These are phyloP conservation scores for Esteya vermicola DNA, from an alignment of 2,329 filamentous ascomycete genomes.

Conservation along the genomic window DNA sequence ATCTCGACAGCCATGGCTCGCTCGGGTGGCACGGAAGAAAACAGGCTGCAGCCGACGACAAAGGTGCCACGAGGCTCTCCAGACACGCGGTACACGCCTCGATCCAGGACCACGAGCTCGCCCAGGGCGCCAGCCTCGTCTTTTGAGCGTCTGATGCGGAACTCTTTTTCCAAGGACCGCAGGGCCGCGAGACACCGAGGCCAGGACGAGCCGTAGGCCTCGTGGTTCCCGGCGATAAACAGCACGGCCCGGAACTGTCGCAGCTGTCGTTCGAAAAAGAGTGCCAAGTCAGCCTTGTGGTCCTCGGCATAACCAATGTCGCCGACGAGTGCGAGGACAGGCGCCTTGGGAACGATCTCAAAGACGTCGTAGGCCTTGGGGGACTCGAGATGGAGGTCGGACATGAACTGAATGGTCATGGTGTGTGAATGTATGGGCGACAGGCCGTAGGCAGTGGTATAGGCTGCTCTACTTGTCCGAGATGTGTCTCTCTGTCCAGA, in stretches of 20 bases:
- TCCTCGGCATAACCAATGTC: conserved; percentile 33
- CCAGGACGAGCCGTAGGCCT: conserved; percentile 32
- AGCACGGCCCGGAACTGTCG: conserved; percentile 32
- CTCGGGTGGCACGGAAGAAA: conserved; percentile 27
- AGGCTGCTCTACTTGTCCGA: too few species aligned
- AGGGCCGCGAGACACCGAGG: conserved; percentile 15
- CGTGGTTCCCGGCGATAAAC: conserved; percentile 42
- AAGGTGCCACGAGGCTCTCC: conserved; percentile 9
- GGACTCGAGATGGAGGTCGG: not conserved
- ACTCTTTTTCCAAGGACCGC: conserved; percentile 17
- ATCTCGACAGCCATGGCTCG: conserved; percentile 23
- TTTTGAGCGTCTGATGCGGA: not conserved
- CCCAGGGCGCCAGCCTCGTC: conserved; percentile 14
- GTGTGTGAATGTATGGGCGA: too few species aligned
- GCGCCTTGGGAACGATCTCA: conserved; percentile 29
- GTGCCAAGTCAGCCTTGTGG: conserved; percentile 26
- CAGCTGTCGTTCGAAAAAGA: conserved; percentile 34
- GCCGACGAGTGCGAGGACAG: conserved; percentile 39
- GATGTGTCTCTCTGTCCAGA: too few species aligned
- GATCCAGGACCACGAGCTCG: conserved; percentile 25
- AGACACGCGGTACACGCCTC: conserved; percentile 13
- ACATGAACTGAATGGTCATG: not conserved
- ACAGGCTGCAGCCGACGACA: conserved; percentile 27
- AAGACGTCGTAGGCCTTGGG: conserved; percentile 22
- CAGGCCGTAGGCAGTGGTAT: too few species aligned